Base-by-base conservation (phyloP, 1,284 basidiomycete genomes). In the Kalmanozyma brasiliensis region DNA sequence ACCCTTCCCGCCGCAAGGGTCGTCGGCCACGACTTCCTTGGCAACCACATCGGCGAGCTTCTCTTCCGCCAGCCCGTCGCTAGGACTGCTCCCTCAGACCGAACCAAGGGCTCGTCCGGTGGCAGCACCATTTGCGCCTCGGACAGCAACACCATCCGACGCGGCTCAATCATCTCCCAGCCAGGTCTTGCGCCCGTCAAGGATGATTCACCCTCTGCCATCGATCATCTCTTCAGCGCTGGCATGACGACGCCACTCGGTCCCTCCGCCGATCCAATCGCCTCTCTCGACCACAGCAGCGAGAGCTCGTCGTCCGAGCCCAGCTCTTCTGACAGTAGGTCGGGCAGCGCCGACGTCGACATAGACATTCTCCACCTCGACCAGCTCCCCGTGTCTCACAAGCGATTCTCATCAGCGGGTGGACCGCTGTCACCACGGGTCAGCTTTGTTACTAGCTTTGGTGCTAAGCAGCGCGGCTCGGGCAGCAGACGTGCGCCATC, bases 41-140 rank as follows among this genome's bases (percentile, higher is more conserved):
- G 56, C 37, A 70, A 61, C 19, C 67, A 70, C 53, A 70, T 70
- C 38, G 67, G 67, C 41, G 57, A 70, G 48, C 58, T 70, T 8
- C 67, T 70, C 49, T 24, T 70, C 34, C 57, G 67, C 3, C 67
- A 70, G 17, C 64, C 64, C 11, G 37, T 47, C 43, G 56, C 49
- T 34, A 53, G 30, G 30, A 13, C 24, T 17, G 19, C 47, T 8
- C 17, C 44, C 20, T 6, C 49, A 4, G 8, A 36, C 5, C 43
- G 40, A 20, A 45, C 32, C 16, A 41, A 45, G 10, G 29, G 46
- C 4, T 60, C 63, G 5, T 65, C 63, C 9, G 56, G 20, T 10
- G 56, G 47, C 9, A 55, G 56, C 43, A 55, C 56, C 9, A 34
- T 65, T 3, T 35, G 48, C 24, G 17, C 33, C 11, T 14, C 35